Base-by-base conservation (phyloP, 1,284 basidiomycete genomes). In the Marasmius oreades region DNA sequence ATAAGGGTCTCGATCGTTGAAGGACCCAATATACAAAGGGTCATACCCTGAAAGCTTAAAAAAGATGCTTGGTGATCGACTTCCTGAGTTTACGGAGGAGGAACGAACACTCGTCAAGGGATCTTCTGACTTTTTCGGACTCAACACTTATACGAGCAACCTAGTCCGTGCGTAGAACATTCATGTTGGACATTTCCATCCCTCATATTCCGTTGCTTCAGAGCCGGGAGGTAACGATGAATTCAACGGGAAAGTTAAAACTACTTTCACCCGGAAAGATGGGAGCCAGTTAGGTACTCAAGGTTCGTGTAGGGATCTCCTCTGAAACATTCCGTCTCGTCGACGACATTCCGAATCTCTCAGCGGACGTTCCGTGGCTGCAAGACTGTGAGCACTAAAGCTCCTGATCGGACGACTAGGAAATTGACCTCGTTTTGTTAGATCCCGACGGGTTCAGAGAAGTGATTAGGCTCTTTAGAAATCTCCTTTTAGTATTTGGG, bases 121-220 rank as follows among this genome's bases (percentile, higher is more conserved):
- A 36, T 85, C 82, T 5, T 85, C 84, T 1, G 88, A 88, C 63
- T 89, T 88, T 69, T 84, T 85, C 63, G 85, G 82, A 31, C 78
- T 85, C 74, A 86, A 88, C 70, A 86, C 85, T 11, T 90, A 90
- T 70, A 86, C 87, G 1, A 86, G 81, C 45, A 86, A 89, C 66
- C 76, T 87, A n/a, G 80, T 83, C 71, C 79, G 83, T 85, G 61
- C 64, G 79, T 77, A 8, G 54, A 52, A 24, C 53, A 52, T 14
- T 24, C 45, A 53, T 51, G 46, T 18, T 51, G 50, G n/a, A 48
- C 53, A 51, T 23, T 57, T n/a, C 34, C 12, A 52, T 53, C 31
- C 34, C 22, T n/a, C 11, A 23, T n/a, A 5, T 11, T n/a, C 11
- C 24, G 5, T 7, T 48, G 44, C 12, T 56, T 12, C 58, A 85